These are phyloP conservation scores for Fusarium sp. DNA, from an alignment of 2,329 filamentous ascomycete species.

Conservation along the genomic window DNA sequence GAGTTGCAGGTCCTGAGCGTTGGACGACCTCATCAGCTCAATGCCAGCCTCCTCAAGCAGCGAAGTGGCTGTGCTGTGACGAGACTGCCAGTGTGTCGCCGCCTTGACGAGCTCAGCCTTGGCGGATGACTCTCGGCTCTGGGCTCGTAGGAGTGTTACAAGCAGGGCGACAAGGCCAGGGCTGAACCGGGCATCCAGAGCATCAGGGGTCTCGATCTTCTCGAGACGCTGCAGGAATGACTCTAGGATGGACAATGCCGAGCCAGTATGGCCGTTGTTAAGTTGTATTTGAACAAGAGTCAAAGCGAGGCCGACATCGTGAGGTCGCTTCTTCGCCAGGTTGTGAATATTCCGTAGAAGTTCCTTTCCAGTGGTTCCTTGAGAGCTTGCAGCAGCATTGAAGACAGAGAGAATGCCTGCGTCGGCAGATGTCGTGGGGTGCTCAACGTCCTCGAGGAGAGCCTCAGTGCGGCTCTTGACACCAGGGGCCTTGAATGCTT, in stretches of 20 bases:
- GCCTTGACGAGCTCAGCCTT: conserved; percentile 82
- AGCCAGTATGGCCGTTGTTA: conserved; percentile 74
- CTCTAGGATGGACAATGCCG: conserved; percentile 81
- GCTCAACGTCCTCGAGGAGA: conserved; percentile 46
- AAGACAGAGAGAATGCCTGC: conserved; percentile 59
- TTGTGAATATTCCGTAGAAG: conserved; percentile 76
- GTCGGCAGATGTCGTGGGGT: conserved; percentile 46
- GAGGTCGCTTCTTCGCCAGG: conserved; percentile 77
- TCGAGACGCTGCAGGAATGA: conserved; percentile 79
- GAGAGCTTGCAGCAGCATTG: conserved; percentile 78
- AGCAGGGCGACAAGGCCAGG: conserved; percentile 86
- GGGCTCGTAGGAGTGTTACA: conserved; percentile 80
- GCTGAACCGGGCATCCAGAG: conserved; percentile 79
- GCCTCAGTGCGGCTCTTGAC: conserved; percentile 61
- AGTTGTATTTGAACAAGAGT: conserved; percentile 86
- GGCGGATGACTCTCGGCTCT: conserved; percentile 78
- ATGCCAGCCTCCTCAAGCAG: conserved; percentile 86
- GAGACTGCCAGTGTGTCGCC: conserved; percentile 81
- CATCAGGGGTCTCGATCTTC: conserved; percentile 62
- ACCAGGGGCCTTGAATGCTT: conserved; percentile 74
- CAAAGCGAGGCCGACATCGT: conserved; percentile 82
- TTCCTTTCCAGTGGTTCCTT: conserved; percentile 70
- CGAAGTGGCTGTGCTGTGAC: conserved; percentile 62
- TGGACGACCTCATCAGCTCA: conserved; percentile 80
- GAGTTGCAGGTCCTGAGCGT: conserved; percentile 71